Percentiles rank a stretch among this genome's conserved stretches.
phyloP scores from a whole-genome alignment of 352 stramenopile genomes.

The Phytophthora fragariae region DNA sequence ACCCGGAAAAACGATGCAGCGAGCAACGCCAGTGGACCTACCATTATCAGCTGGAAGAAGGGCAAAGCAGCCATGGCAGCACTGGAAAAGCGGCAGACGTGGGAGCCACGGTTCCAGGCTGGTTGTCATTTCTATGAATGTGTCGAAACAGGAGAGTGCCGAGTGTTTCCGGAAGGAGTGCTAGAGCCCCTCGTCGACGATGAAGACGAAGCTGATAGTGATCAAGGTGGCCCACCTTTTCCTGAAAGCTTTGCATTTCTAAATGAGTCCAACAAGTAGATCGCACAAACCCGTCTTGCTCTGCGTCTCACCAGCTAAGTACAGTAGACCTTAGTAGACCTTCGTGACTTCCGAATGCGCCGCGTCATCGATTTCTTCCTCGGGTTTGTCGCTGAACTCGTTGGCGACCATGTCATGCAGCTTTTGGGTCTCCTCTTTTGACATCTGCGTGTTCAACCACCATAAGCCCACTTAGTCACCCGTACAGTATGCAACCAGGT shows the following conservation, averaged over 20 bases:
- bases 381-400: slow-evolving; percentile 60
- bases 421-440: slow-evolving; percentile 77
- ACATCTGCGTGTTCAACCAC: slow-evolving; percentile 60
- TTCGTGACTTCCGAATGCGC: slow-evolving; percentile 74
- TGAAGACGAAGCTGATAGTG: slow-evolving; percentile 28
- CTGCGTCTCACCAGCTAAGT: neutral
- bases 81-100: slow-evolving; percentile 44
- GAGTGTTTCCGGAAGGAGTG: slow-evolving; percentile 20
- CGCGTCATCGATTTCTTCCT: slow-evolving; percentile 37
- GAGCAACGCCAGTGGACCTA: slow-evolving; percentile 24
- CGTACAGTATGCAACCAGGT: neutral
- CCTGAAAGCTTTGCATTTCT: slow-evolving; percentile 79
- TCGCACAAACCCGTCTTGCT: slow-evolving; percentile 2
- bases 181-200: slow-evolving; percentile 11
- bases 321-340: slow-evolving; percentile 61
- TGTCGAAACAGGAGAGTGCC: slow-evolving; percentile 71
- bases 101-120: slow-evolving; percentile 69
- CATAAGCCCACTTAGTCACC: neutral
- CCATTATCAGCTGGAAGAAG: slow-evolving; percentile 50
- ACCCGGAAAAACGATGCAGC: slow-evolving; percentile 28
- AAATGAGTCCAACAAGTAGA: slow-evolving; percentile 33
- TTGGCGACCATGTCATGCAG: slow-evolving; percentile 63
- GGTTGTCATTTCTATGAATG: slow-evolving; percentile 85
- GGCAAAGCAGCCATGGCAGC: slow-evolving; percentile 42
- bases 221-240: slow-evolving; percentile 57